Evolutionary conservation across 306 rosid species (phyloP).

Genomic region (Medicago ruthenica): DNA sequence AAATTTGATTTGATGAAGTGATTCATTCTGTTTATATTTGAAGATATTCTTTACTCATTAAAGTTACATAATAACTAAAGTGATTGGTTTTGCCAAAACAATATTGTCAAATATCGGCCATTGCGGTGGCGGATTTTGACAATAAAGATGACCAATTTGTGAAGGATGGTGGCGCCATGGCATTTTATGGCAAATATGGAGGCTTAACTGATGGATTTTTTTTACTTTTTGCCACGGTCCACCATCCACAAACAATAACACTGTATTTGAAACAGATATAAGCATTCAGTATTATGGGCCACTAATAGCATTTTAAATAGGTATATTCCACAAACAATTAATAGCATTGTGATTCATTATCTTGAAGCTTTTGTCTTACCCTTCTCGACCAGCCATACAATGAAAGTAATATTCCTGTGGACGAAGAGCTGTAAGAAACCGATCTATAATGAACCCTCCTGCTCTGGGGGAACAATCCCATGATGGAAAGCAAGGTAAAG

Average conservation of each 20-base stretch:
- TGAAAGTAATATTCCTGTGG: constrained; percentile 97
- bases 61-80: background rate
- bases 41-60: background rate
- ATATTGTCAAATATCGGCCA: background rate
- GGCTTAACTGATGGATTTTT: background rate
- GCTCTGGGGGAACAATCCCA: constrained; percentile 97
- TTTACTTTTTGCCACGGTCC: background rate
- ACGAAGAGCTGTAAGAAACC: constrained; percentile 94
- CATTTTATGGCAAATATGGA: background rate
- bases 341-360: background rate
- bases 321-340: background rate
- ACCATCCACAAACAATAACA: background rate
- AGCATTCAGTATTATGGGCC: constrained; percentile 3
- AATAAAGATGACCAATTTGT: background rate
- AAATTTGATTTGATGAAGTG: constrained; percentile 2
- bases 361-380: constrained; percentile 57
- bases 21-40: background rate
- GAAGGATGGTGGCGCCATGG: background rate
- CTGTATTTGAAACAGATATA: background rate
- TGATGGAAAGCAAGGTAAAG: constrained; percentile 88
- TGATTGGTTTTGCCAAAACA: background rate
- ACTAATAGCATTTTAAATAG: constrained; percentile 5
- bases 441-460: constrained; percentile 92
- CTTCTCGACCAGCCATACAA: constrained; percentile 99
- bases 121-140: background rate